phyloP scores from a whole-genome alignment of 345 rosid species.

The Eucalyptus regnans region DNA sequence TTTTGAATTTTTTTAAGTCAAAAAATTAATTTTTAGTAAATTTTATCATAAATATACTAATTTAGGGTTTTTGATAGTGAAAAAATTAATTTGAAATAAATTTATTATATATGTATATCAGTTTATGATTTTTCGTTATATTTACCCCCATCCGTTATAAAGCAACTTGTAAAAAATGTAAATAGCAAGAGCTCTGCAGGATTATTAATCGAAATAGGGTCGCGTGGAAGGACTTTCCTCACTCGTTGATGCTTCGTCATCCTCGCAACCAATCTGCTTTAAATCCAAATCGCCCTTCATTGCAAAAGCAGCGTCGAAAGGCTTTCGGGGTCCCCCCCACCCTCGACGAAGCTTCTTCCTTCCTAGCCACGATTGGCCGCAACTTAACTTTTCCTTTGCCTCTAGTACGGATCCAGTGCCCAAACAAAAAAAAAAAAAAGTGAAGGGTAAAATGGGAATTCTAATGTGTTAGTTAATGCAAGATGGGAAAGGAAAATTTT shows the following conservation, averaged over 20 bases:
- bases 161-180: no score
- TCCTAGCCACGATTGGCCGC: background rate
- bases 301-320: background rate
- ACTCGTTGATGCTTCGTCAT: no score
- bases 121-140: rapidly evolving
- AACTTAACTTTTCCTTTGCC: background rate
- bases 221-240: background rate
- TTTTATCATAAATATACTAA: rapidly evolving
- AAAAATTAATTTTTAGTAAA: no score
- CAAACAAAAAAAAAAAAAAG: rapidly evolving
- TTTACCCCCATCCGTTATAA: rapidly evolving
- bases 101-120: rapidly evolving
- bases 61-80: rapidly evolving
- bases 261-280: background rate
- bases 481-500: background rate
- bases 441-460: background rate
- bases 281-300: background rate
- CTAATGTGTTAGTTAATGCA: background rate
- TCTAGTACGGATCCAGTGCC: background rate
- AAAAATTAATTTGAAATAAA: no score
- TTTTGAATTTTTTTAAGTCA: no score
- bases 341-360: background rate
- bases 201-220: no score
- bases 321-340: background rate
- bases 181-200: background rate